Base-by-base conservation (phyloP, 2,329 filamentous ascomycete genomes). In the Epichloe baconii region DNA sequence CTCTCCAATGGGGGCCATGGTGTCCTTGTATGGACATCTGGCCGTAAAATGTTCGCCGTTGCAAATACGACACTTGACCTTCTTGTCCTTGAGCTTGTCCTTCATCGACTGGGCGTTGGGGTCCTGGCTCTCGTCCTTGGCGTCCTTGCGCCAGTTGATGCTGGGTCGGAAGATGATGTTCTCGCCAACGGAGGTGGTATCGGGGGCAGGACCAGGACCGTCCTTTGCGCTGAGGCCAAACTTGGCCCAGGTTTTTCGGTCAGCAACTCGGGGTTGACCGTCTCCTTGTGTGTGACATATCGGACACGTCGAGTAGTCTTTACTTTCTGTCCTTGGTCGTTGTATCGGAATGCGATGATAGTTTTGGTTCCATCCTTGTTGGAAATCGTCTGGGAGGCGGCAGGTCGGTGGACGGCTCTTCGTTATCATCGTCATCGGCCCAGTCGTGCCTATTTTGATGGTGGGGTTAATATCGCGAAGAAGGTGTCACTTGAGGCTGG, bases 361-460 rank as follows among this genome's bases (percentile, higher is more conserved):
- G 94, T 98, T 74, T 96, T 95, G 63, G 88, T 95, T 67, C 94
- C 93, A 70, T 98, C 93, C 75, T 96, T 95, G 82, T 98, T 97
- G 68, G 85, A 85, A 68, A 88, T 91, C 61, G 91, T 86, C 73
- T 93, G 85, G 60, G 83, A 60, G 86, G 79, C 54, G 93, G 93
- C 62, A 98, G 86, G 52, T 81, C 78, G 58, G 71, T 69, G 60
- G 68, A 64, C 60, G 79, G 74, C 74, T 86, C 80, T 71, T 93
- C 86, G 72, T 88, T 85, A 65, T 91, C 87, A 68, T 95, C 89
- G 68, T 93, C 88, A 74, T 97, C 93, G 68, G 93, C 91, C 91
- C 91, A 97, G 78, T 96, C 90, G 61, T 76, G 73, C 67, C 74
- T 76, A 50, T 72, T 62, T 59, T 58, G 48, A 60, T 65, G 60